Base-by-base conservation (phyloP, 768 basidiomycete genomes). In the Sporobolomyces roseus region DNA sequence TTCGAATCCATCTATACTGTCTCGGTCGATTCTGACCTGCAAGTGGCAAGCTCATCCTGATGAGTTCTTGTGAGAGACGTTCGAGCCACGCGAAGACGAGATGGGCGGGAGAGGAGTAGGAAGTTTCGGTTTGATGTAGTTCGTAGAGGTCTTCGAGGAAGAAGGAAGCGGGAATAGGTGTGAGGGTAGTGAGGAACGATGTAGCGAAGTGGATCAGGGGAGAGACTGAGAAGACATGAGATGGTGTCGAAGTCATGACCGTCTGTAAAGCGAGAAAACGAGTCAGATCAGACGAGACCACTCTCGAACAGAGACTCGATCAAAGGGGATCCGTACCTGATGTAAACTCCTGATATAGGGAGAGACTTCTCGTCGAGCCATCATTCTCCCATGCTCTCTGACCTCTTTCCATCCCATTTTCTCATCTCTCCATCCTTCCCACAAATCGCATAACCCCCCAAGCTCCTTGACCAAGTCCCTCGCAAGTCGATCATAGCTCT, bases 331-430 rank as follows among this genome's bases (percentile, higher is more conserved):
- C 17, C 25, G 49, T 33, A 72, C 71, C 36, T 68, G 66, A 8
- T 59, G 50, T 16, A 72, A 2, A 19, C 60, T 65, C 4, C 71
- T 48, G 25, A 61, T 33, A 51, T 72, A 72, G 3, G 71, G 71
- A 6, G 12, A 27, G 27, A 23, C 10, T 13, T 30, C 63, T 13
- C 10, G 23, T 33, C 62, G 35, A 16, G 33, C 59, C 45, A 53
- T 32, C 59, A 1, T 32, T 19, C 29, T 29, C 52, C 43, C 27
- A 30, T 53, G 61, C 51, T 65, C 63, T 50, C 21, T 49, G 38
- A 64, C 17, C 4, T 30, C 36, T 27, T 16, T 23, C 52, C 60
- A 65, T n/a, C 43, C 51, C 41, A 32, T 13, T 43, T 29, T 43
- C 2, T 35, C 58, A 1, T 23, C 41, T 33, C 58, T 32, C 63